A percentile compares a stretch with the other conserved stretches of the same genome.
Conservation (phyloP, 2,329 filamentous ascomycete genomes). For the Aspergillus candidus region DNA sequence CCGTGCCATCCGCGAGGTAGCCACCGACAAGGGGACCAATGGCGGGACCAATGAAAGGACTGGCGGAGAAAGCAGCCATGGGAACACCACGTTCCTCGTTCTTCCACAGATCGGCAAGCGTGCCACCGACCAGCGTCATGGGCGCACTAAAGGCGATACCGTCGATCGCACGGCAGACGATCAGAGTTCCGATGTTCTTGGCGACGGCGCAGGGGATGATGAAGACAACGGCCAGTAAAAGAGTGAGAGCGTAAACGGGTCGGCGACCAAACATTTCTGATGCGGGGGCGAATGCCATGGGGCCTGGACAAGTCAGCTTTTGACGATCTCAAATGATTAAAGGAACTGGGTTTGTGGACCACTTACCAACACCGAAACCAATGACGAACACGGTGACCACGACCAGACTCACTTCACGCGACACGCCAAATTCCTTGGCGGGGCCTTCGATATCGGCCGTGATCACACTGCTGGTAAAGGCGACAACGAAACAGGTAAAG, state of each 20-base stretch:
- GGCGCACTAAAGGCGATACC: conserved; percentile 80
- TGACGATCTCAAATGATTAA: no score
- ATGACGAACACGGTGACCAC: conserved; percentile 72
- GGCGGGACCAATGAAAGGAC: conserved; percentile 75
- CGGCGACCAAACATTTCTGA: conserved; percentile 69
- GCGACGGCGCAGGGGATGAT: conserved; percentile 73
- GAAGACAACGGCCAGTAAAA: conserved; percentile 68
- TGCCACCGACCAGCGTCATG: conserved; percentile 80
- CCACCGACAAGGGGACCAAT: conserved; percentile 72
- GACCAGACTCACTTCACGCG: conserved; percentile 65
- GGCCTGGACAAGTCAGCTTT: conserved; percentile 42
- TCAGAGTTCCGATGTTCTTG: conserved; percentile 67
- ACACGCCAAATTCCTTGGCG: conserved; percentile 58
- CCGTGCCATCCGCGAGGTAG: conserved; percentile 61
- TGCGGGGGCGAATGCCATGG: conserved; percentile 72
- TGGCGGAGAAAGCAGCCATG: conserved; percentile 79
- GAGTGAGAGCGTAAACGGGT: conserved; percentile 63
- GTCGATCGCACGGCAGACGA: conserved; percentile 71
- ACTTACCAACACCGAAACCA: conserved; percentile 67
- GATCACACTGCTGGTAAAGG: conserved; percentile 66
- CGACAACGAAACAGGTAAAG: conserved; percentile 66
- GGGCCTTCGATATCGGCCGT: conserved; percentile 68
- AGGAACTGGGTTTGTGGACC: neutral
- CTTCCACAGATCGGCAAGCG: conserved; percentile 75
- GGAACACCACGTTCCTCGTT: conserved; percentile 79